Evolutionary conservation across 1,284 basidiomycete genomes (phyloP).

Genomic region (Naganishia cerealis): DNA sequence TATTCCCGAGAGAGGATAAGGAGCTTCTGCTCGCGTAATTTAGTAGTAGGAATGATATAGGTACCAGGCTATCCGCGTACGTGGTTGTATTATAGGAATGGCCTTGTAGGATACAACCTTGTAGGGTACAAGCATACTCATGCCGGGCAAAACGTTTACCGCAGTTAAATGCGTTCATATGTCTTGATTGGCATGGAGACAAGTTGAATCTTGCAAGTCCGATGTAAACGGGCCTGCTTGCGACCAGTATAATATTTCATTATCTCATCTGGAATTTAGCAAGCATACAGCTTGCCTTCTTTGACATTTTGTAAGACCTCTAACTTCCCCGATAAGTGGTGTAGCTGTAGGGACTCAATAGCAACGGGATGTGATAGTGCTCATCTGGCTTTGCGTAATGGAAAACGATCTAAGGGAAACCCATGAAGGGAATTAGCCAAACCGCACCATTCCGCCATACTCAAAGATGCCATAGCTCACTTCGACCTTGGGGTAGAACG

Average conservation of each 20-base stretch:
- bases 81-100: neutral
- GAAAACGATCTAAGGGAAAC: constrained; percentile 67
- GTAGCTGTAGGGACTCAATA: constrained; percentile 87
- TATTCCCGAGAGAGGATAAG: neutral
- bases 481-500: constrained; percentile 87
- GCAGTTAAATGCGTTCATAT: neutral
- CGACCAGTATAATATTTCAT: neutral
- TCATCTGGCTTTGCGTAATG: constrained; percentile 67
- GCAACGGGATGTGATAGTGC: constrained; percentile 85
- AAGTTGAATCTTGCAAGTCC: constrained; percentile 1
- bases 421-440: constrained; percentile 10
- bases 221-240: constrained; percentile 1
- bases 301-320: constrained; percentile 3
- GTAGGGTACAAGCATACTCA: neutral
- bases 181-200: neutral
- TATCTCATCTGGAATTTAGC: neutral
- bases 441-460: neutral
- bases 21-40: neutral
- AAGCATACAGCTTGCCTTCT: neutral
- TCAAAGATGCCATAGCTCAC: constrained; percentile 54
- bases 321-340: constrained; percentile 88
- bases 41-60: neutral
- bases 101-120: neutral
- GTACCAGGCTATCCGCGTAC: neutral
- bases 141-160: neutral